Evolutionary conservation across 345 rosid genomes (phyloP), one percentile per base, ranked within the genome.

Genomic region (Euphorbia peplus): DNA sequence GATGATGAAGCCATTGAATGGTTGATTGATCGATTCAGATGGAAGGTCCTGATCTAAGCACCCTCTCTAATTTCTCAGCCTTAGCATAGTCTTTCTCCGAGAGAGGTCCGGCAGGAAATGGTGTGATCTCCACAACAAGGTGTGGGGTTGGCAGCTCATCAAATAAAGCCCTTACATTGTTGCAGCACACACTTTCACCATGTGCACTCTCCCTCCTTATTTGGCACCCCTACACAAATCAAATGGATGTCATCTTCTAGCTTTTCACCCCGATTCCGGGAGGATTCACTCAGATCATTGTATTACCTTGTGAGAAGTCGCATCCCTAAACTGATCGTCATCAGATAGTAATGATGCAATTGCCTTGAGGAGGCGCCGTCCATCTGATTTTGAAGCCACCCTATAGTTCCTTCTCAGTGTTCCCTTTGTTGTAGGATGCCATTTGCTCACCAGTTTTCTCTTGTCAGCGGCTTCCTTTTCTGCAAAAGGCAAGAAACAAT

Each of bases 121-220:
- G 73, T 10, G 95, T 90, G 77, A 90, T 89, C 77, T 93, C 97
- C 57, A 93, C 84, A 10, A 83, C 68, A 64, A 93, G 57, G 67
- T 93, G 98, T 42, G 97, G 98, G 4, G 98, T 89, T 0, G 97
- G 98, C 58, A 93, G 90, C 79, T 93, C 98, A 67, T 93, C 98
- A 68, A 93, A 93, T 47, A 93, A 58, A 75, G 98, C 97, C 76
- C 98, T 86, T 46, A 93, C 97, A 14, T 93, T 93, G 82, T 93
- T 88, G 89, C 96, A 93, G 83, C 98, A 93, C 3, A 93, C 97
- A 35, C 95, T 91, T 77, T 91, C 92, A 5, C 98, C 96, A 21
- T 93, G 98, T 24, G 98, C 98, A 72, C 86, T 91, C 84, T 89
- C 95, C 77, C 97, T 76, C 73, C 98, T 83, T 41, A 93, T 91